phyloP scores from a whole-genome alignment of 1,139 yeast species.

The Geotrichum bryndzae region DNA sequence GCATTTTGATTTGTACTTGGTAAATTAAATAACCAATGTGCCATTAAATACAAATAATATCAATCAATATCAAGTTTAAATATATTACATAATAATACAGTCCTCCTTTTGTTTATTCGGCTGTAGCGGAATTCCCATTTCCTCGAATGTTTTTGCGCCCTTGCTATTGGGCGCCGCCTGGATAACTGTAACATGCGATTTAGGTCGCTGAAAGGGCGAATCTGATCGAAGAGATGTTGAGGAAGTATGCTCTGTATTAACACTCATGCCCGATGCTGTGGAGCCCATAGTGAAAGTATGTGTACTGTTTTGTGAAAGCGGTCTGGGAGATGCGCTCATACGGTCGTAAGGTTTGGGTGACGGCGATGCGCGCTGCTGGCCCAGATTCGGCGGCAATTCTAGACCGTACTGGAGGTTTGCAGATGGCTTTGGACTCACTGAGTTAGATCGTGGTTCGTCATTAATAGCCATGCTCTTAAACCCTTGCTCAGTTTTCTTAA shows the following conservation, averaged over 20 bases:
- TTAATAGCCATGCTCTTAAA: neutral
- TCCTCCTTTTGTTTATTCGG: constrained; percentile 3
- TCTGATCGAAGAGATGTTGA: neutral
- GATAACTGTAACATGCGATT: constrained; percentile 1
- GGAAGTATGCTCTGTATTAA: neutral
- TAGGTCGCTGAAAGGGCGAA: constrained; percentile 1
- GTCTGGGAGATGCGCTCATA: neutral
- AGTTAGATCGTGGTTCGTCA: neutral
- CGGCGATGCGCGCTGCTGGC: neutral
- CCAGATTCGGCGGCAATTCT: neutral
- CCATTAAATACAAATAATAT: too few relatives aligned
- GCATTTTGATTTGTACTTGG: neutral
- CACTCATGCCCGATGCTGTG: neutral
- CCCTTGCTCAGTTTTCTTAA: neutral
- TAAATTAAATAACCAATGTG: too few relatives aligned
- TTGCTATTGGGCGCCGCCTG: neutral
- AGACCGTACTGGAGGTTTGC: neutral
- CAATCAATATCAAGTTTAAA: neutral
- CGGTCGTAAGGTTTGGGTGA: neutral
- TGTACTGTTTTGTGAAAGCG: neutral
- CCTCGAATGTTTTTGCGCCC: neutral
- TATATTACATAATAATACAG: constrained; percentile 5
- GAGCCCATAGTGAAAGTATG: neutral
- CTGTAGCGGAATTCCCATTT: neutral
- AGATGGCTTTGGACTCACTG: neutral